Evolutionary conservation across 225 moss, liverwort and hornwort genomes (phyloP).

Genomic region (Antitrichia curtipendula): DNA sequence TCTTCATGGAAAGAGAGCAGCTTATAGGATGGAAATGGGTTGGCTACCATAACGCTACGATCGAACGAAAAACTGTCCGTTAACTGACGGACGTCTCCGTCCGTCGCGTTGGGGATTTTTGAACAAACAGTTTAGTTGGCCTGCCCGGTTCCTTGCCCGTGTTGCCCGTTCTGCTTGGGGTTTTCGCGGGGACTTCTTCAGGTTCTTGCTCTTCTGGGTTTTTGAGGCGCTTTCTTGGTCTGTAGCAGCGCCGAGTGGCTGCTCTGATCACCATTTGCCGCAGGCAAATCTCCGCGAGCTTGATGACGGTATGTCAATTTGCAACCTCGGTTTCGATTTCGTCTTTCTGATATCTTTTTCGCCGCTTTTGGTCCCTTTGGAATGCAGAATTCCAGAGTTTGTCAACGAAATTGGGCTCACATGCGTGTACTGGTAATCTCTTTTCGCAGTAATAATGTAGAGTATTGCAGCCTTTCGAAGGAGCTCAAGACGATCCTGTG

Average conservation of each 20-base stretch:
- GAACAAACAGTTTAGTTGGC: no score
- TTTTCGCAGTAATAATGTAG: not conserved
- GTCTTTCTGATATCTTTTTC: not conserved
- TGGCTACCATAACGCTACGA: no score
- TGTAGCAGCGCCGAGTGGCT: not conserved
- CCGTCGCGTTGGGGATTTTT: no score
- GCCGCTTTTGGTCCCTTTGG: not conserved
- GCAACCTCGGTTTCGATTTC: not conserved
- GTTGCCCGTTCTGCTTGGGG: not conserved
- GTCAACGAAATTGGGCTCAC: not conserved
- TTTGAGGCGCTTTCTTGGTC: not conserved
- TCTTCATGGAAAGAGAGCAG: no score
- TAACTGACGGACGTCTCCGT: no score
- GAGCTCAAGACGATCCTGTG: not conserved
- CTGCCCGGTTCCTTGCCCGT: not conserved
- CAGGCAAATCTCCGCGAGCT: not conserved
- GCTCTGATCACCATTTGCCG: not conserved
- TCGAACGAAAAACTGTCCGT: no score
- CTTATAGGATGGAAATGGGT: no score
- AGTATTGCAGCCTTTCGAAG: not conserved
- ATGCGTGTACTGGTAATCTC: not conserved
- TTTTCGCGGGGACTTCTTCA: not conserved
- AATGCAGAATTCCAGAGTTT: not conserved
- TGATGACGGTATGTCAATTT: not conserved
- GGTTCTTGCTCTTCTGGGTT: not conserved